These are phyloP conservation scores for Domatiomyces catenatus DNA, from an alignment of 2,329 filamentous ascomycete species.

Conservation along the genomic window DNA sequence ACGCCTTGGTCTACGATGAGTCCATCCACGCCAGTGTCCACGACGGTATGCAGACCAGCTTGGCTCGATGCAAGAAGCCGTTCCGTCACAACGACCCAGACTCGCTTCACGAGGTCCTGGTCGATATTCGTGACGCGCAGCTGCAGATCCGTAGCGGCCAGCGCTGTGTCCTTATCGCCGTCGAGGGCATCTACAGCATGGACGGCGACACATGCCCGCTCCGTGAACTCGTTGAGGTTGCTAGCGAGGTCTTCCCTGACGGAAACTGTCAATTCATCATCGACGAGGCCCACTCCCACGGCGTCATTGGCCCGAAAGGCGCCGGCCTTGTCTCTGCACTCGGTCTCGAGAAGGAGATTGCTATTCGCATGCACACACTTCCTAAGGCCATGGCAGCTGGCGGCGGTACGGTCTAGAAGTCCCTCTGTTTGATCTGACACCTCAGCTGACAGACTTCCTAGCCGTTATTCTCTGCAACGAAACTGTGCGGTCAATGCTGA, in stretches of 20 bases:
- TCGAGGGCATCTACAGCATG: constrained; percentile 66
- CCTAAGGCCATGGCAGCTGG: constrained; percentile 42
- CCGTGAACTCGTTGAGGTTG: constrained; percentile 39
- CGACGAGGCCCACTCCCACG: constrained; percentile 41
- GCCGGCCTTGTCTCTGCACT: constrained; percentile 52
- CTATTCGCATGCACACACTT: constrained; percentile 34
- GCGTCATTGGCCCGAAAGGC: constrained; percentile 28
- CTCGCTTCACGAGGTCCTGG: constrained; percentile 24
- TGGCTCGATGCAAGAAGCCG: constrained; percentile 30
- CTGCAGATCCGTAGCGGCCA: not conserved
- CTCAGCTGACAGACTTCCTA: constrained; percentile 16
- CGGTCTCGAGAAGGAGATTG: constrained; percentile 91
- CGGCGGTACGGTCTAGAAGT: constrained; percentile 38
- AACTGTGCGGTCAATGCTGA: constrained; percentile 44
- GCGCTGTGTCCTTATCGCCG: constrained; percentile 45
- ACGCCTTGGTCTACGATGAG: constrained; percentile 55
- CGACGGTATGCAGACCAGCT: constrained; percentile 56
- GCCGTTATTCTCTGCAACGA: constrained; percentile 47
- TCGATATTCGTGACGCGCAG: not conserved
- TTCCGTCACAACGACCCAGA: constrained; percentile 32
- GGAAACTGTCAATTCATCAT: constrained; percentile 41
- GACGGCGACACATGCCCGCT: constrained; percentile 58
- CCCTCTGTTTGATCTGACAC: constrained; percentile 2
- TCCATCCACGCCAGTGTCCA: constrained; percentile 62
- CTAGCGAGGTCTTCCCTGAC: constrained; percentile 38